A percentile compares a stretch with the other conserved stretches of the same genome.
Evolutionary conservation across 352 stramenopile genomes (phyloP).

Genomic region (Phytophthora tentaculata): DNA sequence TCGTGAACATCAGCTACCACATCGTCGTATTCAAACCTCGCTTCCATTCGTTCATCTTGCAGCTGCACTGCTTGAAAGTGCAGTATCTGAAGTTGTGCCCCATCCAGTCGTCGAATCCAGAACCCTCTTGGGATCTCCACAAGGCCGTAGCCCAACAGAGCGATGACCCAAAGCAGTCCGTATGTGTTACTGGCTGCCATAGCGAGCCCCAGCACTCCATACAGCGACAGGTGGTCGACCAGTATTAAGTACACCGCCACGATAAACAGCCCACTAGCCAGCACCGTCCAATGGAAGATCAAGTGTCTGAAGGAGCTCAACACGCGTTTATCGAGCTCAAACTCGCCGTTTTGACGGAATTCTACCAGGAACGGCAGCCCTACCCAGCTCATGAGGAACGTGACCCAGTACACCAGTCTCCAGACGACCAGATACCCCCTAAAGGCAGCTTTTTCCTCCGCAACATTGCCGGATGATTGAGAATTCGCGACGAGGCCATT

Average conservation of each 20-base stretch:
- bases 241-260: constrained; percentile 64
- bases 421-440: constrained; percentile 44
- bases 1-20: constrained; percentile 43
- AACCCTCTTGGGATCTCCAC: constrained; percentile 61
- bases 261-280: constrained; percentile 33
- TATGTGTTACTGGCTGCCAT: constrained; percentile 79
- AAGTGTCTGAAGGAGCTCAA: constrained; percentile 46
- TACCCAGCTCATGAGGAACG: constrained; percentile 71
- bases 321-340: constrained; percentile 47
- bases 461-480: neutral
- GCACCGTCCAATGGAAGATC: constrained; percentile 65
- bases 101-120: constrained; percentile 51
- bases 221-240: constrained; percentile 60
- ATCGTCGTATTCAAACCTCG: constrained; percentile 68
- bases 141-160: constrained; percentile 68
- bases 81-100: constrained; percentile 44
- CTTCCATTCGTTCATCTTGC: constrained; percentile 71
- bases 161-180: constrained; percentile 65
- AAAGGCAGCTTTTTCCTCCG: constrained; percentile 9
- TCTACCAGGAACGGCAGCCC: constrained; percentile 69
- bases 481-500: constrained; percentile 38
- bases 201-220: constrained; percentile 52
- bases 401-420: constrained; percentile 72
- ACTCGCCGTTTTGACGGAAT: constrained; percentile 69
- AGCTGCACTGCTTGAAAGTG: constrained; percentile 67